These are phyloP conservation scores for Suhomyces coccinellae DNA, from an alignment of 1,139 yeast genomes.

Conservation along the genomic window DNA sequence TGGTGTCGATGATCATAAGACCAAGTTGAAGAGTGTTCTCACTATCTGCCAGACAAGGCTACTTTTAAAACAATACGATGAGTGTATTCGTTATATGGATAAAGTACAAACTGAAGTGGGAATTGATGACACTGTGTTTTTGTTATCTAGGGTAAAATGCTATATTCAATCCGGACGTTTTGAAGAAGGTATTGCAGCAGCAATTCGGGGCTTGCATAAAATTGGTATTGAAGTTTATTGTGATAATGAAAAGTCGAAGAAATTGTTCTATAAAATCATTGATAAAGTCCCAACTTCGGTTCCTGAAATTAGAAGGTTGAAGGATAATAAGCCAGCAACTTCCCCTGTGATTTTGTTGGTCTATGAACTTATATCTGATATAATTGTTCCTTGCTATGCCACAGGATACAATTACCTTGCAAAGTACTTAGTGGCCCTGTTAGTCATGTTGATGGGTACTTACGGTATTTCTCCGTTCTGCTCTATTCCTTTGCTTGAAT, in stretches of 20 bases:
- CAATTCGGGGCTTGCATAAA: constrained; percentile 32
- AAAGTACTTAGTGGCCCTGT: constrained; percentile 26
- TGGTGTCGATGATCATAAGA: constrained; percentile 18
- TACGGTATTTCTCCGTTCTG: constrained; percentile 31
- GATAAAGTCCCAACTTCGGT: constrained; percentile 43
- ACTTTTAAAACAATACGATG: constrained; percentile 28
- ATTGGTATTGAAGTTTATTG: constrained; percentile 31
- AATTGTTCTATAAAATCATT: constrained; percentile 24
- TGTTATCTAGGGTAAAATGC: constrained; percentile 42
- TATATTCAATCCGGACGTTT: constrained; percentile 33
- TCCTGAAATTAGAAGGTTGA: constrained; percentile 42
- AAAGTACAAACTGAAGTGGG: constrained; percentile 24
- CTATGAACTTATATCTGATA: constrained; percentile 46
- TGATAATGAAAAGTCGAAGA: constrained; percentile 25
- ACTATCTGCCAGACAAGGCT: constrained; percentile 37
- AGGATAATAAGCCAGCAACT: constrained; percentile 24
- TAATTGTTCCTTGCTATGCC: constrained; percentile 38
- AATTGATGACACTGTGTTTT: constrained; percentile 32
- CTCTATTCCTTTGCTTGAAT: constrained; percentile 31
- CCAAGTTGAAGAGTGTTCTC: constrained; percentile 27
- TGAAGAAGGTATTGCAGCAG: constrained; percentile 39
- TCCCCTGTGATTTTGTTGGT: constrained; percentile 33
- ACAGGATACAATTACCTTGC: constrained; percentile 26
- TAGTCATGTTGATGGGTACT: constrained; percentile 24
- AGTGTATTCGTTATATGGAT: constrained; percentile 31